These are phyloP conservation scores for Candida yuanshanica DNA, from an alignment of 805 yeast genomes.

Conservation along the genomic window DNA sequence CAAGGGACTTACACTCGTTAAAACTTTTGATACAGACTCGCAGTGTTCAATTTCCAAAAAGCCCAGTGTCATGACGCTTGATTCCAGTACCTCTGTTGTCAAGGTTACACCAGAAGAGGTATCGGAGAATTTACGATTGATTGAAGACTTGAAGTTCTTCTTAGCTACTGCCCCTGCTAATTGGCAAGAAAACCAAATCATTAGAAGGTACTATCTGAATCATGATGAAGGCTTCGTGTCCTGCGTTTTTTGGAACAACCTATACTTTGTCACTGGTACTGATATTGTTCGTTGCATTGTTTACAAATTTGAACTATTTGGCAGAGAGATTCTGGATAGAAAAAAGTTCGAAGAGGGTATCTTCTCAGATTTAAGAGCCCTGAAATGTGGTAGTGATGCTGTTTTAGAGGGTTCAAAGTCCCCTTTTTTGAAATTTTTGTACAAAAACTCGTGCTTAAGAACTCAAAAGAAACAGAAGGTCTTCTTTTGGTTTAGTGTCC, in stretches of 20 bases:
- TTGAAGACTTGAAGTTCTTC: conserved; percentile 79
- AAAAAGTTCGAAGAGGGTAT: conserved; percentile 97
- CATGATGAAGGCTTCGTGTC: conserved; percentile 89
- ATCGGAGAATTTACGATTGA: conserved; percentile 52
- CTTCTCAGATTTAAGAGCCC: conserved; percentile 80
- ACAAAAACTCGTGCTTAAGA: conserved; percentile 79
- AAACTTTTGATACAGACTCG: too few relatives aligned
- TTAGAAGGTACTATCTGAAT: conserved; percentile 77
- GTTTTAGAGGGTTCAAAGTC: conserved; percentile 83
- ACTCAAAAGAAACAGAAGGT: conserved; percentile 97
- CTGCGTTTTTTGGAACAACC: conserved; percentile 87
- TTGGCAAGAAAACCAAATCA: conserved; percentile 86
- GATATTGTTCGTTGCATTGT: conserved; percentile 91
- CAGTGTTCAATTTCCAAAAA: neutral
- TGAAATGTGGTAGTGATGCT: conserved; percentile 85
- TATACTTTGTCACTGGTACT: conserved; percentile 90
- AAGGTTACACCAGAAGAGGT: conserved; percentile 21
- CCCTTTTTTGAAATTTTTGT: conserved; percentile 74
- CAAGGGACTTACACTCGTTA: too few relatives aligned
- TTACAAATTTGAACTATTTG: conserved; percentile 84
- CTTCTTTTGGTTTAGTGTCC: conserved; percentile 93
- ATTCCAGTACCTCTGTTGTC: neutral
- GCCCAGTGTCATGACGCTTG: neutral
- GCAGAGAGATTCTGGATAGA: conserved; percentile 75
- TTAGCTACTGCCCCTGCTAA: conserved; percentile 91